These are phyloP conservation scores for Alternaria ethzedia DNA, from an alignment of 2,329 filamentous ascomycete species.

Conservation along the genomic window DNA sequence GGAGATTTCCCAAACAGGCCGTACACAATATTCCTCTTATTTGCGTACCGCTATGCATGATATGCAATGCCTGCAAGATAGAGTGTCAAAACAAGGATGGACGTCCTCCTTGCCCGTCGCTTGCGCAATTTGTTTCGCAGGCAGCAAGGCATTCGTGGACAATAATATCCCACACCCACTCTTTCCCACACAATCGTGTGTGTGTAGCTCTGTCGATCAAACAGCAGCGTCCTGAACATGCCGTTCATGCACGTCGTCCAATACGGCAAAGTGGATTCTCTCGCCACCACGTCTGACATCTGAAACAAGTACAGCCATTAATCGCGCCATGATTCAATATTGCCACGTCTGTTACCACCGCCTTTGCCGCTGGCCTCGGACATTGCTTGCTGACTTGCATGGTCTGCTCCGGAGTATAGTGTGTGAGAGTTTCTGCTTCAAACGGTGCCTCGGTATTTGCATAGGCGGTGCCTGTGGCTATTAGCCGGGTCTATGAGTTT, in stretches of 20 bases:
- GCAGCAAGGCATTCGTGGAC: slow-evolving; percentile 9
- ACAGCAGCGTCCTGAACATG: slow-evolving; percentile 9
- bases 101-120: slow-evolving; percentile 3
- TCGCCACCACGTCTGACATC: slow-evolving; percentile 5
- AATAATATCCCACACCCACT: background rate
- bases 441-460: background rate
- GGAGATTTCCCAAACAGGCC: background rate
- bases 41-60: background rate
- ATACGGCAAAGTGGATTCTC: slow-evolving; percentile 6
- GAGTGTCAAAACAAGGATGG: background rate
- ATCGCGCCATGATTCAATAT: slow-evolving; percentile 1
- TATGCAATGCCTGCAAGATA: background rate
- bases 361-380: slow-evolving; percentile 1
- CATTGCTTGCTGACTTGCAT: slow-evolving; percentile 6
- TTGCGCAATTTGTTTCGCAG: slow-evolving; percentile 13
- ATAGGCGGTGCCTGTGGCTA: background rate
- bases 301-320: slow-evolving; percentile 10
- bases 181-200: slow-evolving; percentile 8
- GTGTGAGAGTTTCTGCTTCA: background rate
- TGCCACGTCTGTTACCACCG: background rate
- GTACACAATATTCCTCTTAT: background rate
- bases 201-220: slow-evolving; percentile 11
- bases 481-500: slow-evolving; percentile 4
- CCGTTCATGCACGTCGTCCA: slow-evolving; percentile 13
- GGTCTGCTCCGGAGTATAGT: background rate